These are phyloP conservation scores for Oryza brachyantha DNA, from an alignment of 176 grass and related monocot genomes.

Conservation along the genomic window DNA sequence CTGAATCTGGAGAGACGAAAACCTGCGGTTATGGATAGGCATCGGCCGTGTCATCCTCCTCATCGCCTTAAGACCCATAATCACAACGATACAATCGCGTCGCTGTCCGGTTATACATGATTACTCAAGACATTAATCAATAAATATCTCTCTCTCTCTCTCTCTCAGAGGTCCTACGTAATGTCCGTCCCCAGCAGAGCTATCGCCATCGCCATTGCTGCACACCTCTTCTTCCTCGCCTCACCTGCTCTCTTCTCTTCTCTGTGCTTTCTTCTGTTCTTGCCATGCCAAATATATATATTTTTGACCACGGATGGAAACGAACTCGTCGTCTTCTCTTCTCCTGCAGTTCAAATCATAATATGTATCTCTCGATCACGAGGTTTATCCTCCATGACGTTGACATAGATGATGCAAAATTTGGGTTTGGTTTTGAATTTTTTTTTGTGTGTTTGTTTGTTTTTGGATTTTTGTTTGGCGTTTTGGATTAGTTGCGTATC, in stretches of 20 bases:
- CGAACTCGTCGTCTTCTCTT: neutral
- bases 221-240: neutral
- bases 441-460: too few relatives aligned
- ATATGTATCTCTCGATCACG: neutral
- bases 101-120: slow-evolving; percentile 19
- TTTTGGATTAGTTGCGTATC: too few relatives aligned
- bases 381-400: neutral
- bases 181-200: neutral
- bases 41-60: slow-evolving; percentile 17
- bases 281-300: neutral
- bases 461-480: too few relatives aligned
- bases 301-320: neutral
- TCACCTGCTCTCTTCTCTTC: neutral
- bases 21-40: slow-evolving; percentile 18
- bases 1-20: neutral
- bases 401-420: neutral
- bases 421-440: neutral
- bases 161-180: neutral
- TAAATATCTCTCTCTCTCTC: neutral
- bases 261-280: neutral
- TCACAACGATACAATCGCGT: slow-evolving; percentile 25
- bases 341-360: neutral
- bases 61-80: slow-evolving; percentile 3
- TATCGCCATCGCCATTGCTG: neutral
- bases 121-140: neutral